Conservation (phyloP, 768 basidiomycete genomes). For the Termitomyces sp. region DNA sequence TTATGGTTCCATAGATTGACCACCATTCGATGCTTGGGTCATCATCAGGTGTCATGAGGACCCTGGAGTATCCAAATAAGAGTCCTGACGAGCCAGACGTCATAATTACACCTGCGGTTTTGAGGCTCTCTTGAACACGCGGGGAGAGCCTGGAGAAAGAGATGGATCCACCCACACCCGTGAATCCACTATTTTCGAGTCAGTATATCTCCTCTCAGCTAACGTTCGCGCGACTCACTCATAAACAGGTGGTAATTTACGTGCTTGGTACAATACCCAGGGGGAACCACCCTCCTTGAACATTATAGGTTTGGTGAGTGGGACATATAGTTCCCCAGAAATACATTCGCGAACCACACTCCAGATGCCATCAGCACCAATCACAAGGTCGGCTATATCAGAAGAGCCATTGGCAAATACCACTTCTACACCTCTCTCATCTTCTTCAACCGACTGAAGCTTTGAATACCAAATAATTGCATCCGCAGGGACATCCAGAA, state of each 20-base stretch:
- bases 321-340: conserved; percentile 22
- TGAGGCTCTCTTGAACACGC: conserved; percentile 21
- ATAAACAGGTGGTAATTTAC: conserved; percentile 3
- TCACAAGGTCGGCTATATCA: conserved; percentile 12
- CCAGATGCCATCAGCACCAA: too few relatives aligned
- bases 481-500: conserved; percentile 22
- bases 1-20: conserved; percentile 31
- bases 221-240: conserved; percentile 17
- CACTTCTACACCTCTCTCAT: conserved; percentile 18
- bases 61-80: conserved; percentile 30
- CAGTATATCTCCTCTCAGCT: neutral
- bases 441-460: conserved; percentile 22
- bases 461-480: conserved; percentile 27
- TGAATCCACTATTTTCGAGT: conserved; percentile 15
- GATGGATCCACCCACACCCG: conserved; percentile 34
- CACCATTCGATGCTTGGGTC: conserved; percentile 26
- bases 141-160: conserved; percentile 22
- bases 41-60: neutral
- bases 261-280: too few relatives aligned
- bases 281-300: too few relatives aligned
- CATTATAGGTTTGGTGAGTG: neutral
- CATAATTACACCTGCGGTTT: conserved; percentile 26
- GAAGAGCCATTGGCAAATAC: conserved; percentile 25
- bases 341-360: conserved; percentile 8
- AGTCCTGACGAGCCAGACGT: conserved; percentile 29